Base-by-base conservation (phyloP, 208 protist genomes). In the Borovskyia barvae region DNA sequence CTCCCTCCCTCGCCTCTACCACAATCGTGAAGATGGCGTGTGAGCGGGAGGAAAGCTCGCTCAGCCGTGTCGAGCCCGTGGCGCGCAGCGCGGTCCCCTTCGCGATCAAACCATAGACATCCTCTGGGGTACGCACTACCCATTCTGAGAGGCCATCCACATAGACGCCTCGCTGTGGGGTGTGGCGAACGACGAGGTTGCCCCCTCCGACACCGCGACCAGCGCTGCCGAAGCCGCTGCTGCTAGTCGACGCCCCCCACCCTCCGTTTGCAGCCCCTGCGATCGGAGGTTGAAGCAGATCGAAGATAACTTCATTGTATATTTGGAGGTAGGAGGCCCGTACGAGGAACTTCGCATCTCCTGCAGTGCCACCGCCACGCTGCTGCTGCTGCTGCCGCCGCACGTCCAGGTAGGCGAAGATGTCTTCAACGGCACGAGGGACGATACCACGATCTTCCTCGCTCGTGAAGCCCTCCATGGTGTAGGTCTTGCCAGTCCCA, bases 21-120 rank as follows among this genome's bases (percentile, higher is more conserved):
- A 80, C 59, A 17, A 95, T 70, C 0, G 74, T 88, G 60, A 99
- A 89, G 45, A 99, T 97, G 22, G 97, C 97, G 74, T 99, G 98
- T 8, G 97, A 98, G 35, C 97, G 84, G 17, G 82, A 97, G 20
- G 90, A 97, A 7, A 89, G 58, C 20, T 96, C 81, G 71, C 98
- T 98, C 76, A 98, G 91, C 47, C 80, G 72, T 2, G 97, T 99
- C 9, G 74, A 45, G 6, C 76, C 88, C 28, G 80, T 92, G 3
- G 87, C 80, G 14, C 89, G 79, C 48, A 72, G 47, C 20, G 69
- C 54, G 6, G 72, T 77, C 20, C 91, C 92, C 17, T 77, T 77
- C 53, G 94, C 77, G 39, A 97, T 95, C 15, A 97, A 84, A 15
- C 66, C 79, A 60, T 95, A 97, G 30, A 98, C 90, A 39, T 98